Evolutionary conservation across 495 filamentous ascomycete genomes (phyloP), one percentile per base, ranked within the genome.

Genomic region (Trichocladium uniseriatum): DNA sequence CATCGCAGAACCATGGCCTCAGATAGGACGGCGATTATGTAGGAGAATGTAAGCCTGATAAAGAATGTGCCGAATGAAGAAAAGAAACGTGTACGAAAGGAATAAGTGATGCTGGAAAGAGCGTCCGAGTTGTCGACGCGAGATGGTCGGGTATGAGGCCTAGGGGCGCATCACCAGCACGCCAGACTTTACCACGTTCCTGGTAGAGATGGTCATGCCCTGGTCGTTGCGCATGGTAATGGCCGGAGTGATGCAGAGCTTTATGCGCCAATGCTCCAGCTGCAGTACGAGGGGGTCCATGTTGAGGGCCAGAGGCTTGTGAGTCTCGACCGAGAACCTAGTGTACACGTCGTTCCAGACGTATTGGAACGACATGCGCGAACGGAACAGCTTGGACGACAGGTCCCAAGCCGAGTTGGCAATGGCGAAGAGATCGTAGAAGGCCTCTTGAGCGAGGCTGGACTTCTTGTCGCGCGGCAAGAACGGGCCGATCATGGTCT

Each of bases 181-280:
- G 8, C 52, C 56, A 6, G 67, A 38, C 47, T 57, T 53, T 32
- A 59, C 48, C 3, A 69, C 31, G 13, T 54, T 54, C 45, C 57
- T 61, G 5, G 49, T 44, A 8, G 37, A 22, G 11, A 64, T 58
- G 18, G 48, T 53, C n/a, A 61, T 53, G 9, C 52, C 54, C 15
- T 48, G 39, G 15, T 64, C 62, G 32, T 59, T 57, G 4, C 66
- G 48, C 42, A 64, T 37, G 2, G 58, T 64, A 14, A 69, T 50
- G 16, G 56, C 52, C 6, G 67, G 67, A 14, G 67, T 69, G 14
- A 66, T 53, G 36, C 63, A 61, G 2, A 67, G 50, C 55, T 57
- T 59, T 8, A 70, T 36, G n/a, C 65, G 63, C 16, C 43, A 37
- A 22, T 62, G 56, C 48, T 39, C 10, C 45, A 35, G 14, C 34